Conservation (phyloP, 2,329 filamentous ascomycete genomes). For the Aspergillus pseudonomiae region DNA sequence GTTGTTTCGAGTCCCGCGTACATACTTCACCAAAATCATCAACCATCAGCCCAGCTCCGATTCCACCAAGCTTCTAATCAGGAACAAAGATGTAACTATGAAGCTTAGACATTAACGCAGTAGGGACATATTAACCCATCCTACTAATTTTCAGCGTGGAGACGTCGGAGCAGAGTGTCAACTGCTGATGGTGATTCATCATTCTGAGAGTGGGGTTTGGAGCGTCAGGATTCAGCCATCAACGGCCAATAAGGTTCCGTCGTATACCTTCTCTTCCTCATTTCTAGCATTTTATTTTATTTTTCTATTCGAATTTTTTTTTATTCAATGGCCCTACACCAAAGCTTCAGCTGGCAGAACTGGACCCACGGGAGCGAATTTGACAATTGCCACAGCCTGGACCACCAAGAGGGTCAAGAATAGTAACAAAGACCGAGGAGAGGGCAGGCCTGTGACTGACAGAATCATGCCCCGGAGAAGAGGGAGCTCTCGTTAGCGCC, state of each 20-base stretch:
- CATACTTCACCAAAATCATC: not conserved
- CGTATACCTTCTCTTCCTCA: not conserved
- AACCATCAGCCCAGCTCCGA: not conserved
- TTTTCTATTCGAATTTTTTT: not conserved
- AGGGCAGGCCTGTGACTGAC: not conserved
- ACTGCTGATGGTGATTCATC: not conserved
- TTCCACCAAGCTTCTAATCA: not conserved
- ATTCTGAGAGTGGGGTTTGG: constrained; percentile 1
- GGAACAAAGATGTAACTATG: not conserved
- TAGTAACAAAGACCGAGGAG: not conserved
- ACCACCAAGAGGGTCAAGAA: not conserved
- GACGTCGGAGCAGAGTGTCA: not conserved
- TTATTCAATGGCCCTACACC: not conserved
- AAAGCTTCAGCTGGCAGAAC: not conserved
- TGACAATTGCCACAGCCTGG: not conserved
- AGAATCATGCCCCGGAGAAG: not conserved
- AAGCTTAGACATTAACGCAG: not conserved
- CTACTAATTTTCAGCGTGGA: not conserved
- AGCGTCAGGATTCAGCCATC: constrained; percentile 2
- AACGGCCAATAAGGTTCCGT: not conserved
- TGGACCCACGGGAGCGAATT: not conserved
- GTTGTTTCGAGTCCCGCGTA: not conserved
- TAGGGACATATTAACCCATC: not conserved
- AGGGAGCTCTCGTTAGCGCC: not conserved
- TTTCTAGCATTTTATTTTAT: not conserved